These are phyloP conservation scores for Gentiana straminea DNA, from an alignment of 257 asterid species.

Conservation along the genomic window DNA sequence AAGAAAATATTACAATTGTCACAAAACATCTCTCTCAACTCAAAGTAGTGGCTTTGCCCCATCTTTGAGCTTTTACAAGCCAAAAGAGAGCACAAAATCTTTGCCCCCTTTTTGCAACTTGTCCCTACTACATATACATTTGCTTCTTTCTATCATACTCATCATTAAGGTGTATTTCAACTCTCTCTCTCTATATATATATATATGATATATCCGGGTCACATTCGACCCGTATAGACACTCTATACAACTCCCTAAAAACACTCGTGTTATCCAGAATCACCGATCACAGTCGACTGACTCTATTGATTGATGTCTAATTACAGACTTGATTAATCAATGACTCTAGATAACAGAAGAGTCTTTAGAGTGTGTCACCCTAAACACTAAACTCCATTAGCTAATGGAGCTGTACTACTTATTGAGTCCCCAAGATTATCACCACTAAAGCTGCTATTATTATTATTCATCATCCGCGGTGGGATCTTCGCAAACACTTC, in stretches of 20 bases:
- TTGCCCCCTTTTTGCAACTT: not conserved
- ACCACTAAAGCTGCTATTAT: slow-evolving; percentile 32
- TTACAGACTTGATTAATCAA: too few relatives aligned
- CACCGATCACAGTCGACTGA: too few relatives aligned
- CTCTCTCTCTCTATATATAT: too few relatives aligned
- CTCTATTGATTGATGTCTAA: too few relatives aligned
- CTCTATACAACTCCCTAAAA: too few relatives aligned
- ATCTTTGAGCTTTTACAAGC: slow-evolving; percentile 31
- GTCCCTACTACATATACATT: slow-evolving; percentile 1
- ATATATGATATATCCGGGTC: too few relatives aligned
- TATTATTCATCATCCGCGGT: slow-evolving; percentile 21
- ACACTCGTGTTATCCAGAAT: too few relatives aligned
- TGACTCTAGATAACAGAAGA: too few relatives aligned
- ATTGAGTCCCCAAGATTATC: slow-evolving; percentile 24
- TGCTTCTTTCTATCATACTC: not conserved
- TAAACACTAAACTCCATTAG: slow-evolving; percentile 29
- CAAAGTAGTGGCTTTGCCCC: slow-evolving; percentile 59
- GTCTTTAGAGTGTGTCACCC: too few relatives aligned
- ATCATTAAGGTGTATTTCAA: too few relatives aligned
- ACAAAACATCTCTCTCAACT: not conserved
- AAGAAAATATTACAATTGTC: not conserved
- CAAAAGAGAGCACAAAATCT: slow-evolving; percentile 8
- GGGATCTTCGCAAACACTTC: slow-evolving; percentile 85
- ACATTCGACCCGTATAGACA: too few relatives aligned
- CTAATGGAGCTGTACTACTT: slow-evolving; percentile 33